Conservation (phyloP, 2,329 filamentous ascomycete species). For the Pseudopithomyces maydicus region DNA sequence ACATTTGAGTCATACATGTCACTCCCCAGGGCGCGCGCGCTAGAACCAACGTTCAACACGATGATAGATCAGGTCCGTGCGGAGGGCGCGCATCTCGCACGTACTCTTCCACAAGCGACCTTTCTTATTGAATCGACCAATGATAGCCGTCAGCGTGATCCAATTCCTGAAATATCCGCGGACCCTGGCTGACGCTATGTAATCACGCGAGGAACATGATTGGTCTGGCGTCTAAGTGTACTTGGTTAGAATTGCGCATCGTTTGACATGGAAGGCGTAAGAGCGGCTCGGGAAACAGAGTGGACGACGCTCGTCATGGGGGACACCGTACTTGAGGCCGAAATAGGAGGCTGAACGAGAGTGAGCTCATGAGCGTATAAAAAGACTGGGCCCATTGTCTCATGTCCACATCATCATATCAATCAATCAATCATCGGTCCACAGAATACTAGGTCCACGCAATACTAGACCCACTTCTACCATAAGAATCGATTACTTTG, state of each 20-base stretch:
- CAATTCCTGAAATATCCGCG: not conserved
- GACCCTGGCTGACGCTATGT: not conserved
- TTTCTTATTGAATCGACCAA: not conserved
- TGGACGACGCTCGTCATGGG: not conserved
- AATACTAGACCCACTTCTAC: not conserved
- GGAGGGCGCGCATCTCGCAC: constrained; percentile 10
- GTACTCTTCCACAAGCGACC: constrained; percentile 1
- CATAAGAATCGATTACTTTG: not conserved
- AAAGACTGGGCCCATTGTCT: not conserved
- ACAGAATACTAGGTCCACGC: not conserved
- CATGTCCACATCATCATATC: not conserved
- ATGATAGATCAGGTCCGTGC: constrained; percentile 3
- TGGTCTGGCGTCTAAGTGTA: not conserved
- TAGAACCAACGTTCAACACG: constrained; percentile 9
- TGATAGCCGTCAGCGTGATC: not conserved
- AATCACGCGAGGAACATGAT: constrained; percentile 2
- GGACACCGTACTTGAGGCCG: not conserved
- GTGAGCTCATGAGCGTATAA: not conserved
- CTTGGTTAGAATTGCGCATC: not conserved
- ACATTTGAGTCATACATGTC: constrained; percentile 3
- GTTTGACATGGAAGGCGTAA: constrained; percentile 15
- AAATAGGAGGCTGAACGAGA: not conserved
- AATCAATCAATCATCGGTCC: not conserved
- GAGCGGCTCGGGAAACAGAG: not conserved
- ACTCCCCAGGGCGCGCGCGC: constrained; percentile 1